Percentiles rank a stretch among this genome's conserved stretches.
Conservation (phyloP, 163 green algal species). For the Scenedesmus sp. region DNA sequence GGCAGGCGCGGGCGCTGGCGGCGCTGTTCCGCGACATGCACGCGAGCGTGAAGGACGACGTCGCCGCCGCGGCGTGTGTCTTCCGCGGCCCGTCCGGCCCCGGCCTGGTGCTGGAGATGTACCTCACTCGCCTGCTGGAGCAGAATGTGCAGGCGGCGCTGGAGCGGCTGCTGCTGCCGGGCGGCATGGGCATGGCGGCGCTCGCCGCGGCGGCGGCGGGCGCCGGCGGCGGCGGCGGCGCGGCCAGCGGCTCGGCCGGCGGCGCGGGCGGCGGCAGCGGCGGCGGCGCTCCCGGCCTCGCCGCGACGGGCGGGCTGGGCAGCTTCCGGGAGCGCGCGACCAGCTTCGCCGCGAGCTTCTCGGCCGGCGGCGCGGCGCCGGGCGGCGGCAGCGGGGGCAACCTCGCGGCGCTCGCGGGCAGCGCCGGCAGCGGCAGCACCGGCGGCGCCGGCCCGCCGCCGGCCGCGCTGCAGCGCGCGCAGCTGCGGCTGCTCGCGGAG, state of each 20-base stretch:
- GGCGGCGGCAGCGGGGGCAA: no score
- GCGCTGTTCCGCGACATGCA: conserved; percentile 29
- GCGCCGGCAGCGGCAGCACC: conserved; percentile 13
- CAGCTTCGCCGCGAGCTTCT: conserved; percentile 18
- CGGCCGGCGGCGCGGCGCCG: background rate
- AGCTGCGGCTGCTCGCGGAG: conserved; percentile 40
- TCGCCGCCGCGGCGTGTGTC: conserved; percentile 19
- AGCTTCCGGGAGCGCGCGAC: conserved; percentile 12
- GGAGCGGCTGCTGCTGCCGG: conserved; percentile 39
- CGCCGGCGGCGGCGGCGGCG: background rate
- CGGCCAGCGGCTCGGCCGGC: background rate
- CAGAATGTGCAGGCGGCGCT: conserved; percentile 42
- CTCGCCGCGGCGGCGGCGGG: conserved; percentile 13
- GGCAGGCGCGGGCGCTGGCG: background rate
- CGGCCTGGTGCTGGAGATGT: conserved; percentile 34
- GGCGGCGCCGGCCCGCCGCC: no score
- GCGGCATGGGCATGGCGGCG: conserved; percentile 16
- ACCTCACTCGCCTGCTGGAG: conserved; percentile 40
- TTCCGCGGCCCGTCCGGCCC: conserved; percentile 38
- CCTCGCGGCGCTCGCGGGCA: background rate
- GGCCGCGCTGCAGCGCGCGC: conserved; percentile 19
- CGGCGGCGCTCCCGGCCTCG: background rate
- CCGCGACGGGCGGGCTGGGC: no score
- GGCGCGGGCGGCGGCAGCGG: no score
- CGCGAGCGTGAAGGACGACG: conserved; percentile 29